Percentiles rank a stretch among this genome's conserved stretches.
phyloP scores from a whole-genome alignment of 345 rosid genomes.

The Aquilaria malaccensis region DNA sequence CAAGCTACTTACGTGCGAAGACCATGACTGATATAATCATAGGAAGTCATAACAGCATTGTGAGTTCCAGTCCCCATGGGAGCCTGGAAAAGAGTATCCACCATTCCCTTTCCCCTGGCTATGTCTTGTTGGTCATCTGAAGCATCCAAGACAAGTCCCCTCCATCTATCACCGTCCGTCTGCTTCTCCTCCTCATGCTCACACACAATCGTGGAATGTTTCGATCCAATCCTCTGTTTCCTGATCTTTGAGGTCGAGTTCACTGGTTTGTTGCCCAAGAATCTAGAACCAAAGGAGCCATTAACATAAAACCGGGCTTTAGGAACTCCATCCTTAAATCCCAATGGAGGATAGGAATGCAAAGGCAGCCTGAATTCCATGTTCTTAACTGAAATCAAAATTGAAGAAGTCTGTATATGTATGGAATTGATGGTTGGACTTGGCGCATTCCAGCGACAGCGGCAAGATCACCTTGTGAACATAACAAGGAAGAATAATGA shows the following conservation, averaged over 20 bases:
- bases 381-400: neutral
- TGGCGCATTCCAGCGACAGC: too few relatives aligned
- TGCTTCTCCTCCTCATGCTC: constrained; percentile 38
- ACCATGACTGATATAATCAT: constrained; percentile 38
- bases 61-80: constrained; percentile 42
- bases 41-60: constrained; percentile 39
- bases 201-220: constrained; percentile 16
- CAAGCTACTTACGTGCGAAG: constrained; percentile 35
- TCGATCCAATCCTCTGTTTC: constrained; percentile 5
- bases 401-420: too few relatives aligned
- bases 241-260: constrained; percentile 13
- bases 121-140: constrained; percentile 52
- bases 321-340: neutral
- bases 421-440: neutral
- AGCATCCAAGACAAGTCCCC: constrained; percentile 29
- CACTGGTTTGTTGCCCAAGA: constrained; percentile 25
- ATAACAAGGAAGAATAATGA: too few relatives aligned
- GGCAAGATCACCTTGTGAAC: too few relatives aligned
- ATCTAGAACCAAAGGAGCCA: constrained; percentile 12
- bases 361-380: constrained; percentile 1
- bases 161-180: constrained; percentile 37
- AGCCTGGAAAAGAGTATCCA: constrained; percentile 52
- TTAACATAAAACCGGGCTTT: constrained; percentile 23
- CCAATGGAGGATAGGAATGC: neutral
- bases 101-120: constrained; percentile 50